Percentiles rank a stretch among this genome's conserved stretches.
Evolutionary conservation across 352 stramenopile genomes (phyloP).

Genomic region (Pythium phragmitis): DNA sequence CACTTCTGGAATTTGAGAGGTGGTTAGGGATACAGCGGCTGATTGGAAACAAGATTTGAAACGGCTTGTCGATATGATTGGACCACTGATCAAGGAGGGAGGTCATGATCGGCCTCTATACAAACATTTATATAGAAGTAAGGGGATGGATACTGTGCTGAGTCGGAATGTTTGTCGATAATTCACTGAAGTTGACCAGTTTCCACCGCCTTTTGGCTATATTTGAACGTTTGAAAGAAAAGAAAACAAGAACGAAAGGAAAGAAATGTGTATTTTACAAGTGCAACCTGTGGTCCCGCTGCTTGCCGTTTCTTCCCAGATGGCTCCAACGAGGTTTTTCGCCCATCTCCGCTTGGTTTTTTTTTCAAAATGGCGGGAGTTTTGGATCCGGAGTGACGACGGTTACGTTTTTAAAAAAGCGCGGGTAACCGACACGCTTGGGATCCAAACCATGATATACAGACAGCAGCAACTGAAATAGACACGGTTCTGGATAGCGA

Average conservation of each 20-base stretch:
- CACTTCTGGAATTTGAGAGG: conserved; percentile 13
- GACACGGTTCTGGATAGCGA: not conserved
- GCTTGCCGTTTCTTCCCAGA: conserved; percentile 22
- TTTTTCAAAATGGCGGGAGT: conserved; percentile 28
- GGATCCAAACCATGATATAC: conserved; percentile 7
- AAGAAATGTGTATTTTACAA: conserved; percentile 31
- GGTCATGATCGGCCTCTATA: conserved; percentile 19
- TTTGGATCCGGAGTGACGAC: conserved; percentile 10
- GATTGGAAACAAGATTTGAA: conserved; percentile 31
- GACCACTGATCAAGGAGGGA: conserved; percentile 5
- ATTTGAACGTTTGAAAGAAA: conserved; percentile 49
- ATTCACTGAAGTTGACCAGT: conserved; percentile 11
- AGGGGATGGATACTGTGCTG: conserved; percentile 8
- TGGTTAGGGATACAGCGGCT: conserved; percentile 25
- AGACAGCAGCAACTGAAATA: conserved; percentile 26
- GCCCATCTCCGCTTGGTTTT: conserved; percentile 7
- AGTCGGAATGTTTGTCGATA: conserved; percentile 24
- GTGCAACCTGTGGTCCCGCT: conserved; percentile 22
- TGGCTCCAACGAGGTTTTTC: conserved; percentile 26
- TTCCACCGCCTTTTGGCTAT: conserved; percentile 22
- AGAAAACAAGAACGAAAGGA: conserved; percentile 17
- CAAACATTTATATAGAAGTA: conserved; percentile 6
- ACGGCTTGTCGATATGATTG: conserved; percentile 25
- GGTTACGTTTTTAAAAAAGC: conserved; percentile 32
- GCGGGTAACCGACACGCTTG: conserved; percentile 27